Evolutionary conservation across 2,329 filamentous ascomycete genomes (phyloP).

Genomic region (Grosmannia serpens): DNA sequence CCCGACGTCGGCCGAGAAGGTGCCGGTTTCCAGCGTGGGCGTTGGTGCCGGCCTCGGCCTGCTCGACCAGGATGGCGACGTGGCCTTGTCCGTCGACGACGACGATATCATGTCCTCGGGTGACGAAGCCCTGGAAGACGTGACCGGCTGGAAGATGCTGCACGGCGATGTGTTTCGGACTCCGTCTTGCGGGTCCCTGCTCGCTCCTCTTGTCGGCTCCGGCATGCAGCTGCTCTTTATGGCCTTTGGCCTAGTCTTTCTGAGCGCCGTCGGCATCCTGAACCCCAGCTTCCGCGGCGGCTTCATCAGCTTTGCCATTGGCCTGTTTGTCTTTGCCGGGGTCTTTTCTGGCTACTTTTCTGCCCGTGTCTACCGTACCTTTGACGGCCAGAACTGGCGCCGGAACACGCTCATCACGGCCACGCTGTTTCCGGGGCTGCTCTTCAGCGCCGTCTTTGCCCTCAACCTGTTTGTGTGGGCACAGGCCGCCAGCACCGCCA

Average conservation of each 20-base stretch:
- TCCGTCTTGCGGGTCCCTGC: constrained; percentile 56
- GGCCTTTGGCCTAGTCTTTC: constrained; percentile 56
- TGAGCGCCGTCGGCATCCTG: constrained; percentile 65
- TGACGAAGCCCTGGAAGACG: constrained; percentile 65
- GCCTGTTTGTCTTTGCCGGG: constrained; percentile 73
- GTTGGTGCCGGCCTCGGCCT: constrained; percentile 21
- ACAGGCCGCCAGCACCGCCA: constrained; percentile 75
- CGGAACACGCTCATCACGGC: constrained; percentile 71
- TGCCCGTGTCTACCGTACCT: constrained; percentile 70
- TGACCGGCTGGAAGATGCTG: constrained; percentile 78
- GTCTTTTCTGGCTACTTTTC: constrained; percentile 83
- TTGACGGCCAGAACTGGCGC: constrained; percentile 62
- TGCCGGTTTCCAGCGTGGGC: constrained; percentile 16
- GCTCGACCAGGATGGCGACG: constrained; percentile 37
- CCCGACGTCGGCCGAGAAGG: constrained; percentile 36
- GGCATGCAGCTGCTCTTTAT: constrained; percentile 82
- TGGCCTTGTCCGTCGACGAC: constrained; percentile 27
- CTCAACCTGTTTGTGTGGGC: constrained; percentile 86
- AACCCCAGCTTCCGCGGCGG: constrained; percentile 86
- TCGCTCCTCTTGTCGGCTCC: constrained; percentile 73
- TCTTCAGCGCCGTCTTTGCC: constrained; percentile 65
- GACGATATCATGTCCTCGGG: constrained; percentile 45
- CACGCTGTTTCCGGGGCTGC: constrained; percentile 64
- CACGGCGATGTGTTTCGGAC: constrained; percentile 81
- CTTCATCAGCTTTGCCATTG: constrained; percentile 73